Base-by-base conservation (phyloP, 2,329 filamentous ascomycete species). In the Fusarium nygamai region DNA sequence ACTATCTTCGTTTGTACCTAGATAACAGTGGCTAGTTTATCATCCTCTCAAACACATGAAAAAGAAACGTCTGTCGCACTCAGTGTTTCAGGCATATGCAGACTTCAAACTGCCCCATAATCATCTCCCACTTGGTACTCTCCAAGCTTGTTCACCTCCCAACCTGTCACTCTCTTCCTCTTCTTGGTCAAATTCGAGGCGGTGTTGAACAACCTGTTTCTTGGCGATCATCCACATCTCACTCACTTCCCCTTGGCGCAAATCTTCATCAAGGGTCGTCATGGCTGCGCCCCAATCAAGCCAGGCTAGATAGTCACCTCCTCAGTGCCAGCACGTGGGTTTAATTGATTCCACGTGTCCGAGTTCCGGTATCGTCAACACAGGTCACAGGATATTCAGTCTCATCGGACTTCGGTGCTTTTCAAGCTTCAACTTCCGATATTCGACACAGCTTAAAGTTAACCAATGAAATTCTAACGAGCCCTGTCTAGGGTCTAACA, bases 191-290 rank as follows among this genome's bases (percentile, higher is more conserved):
- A 41, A 20, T n/a, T 36, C 41, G 20, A 54, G 70, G 70, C 71
- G 60, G 61, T 73, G 61, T 57, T 56, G 36, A 61, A 43, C 38
- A 54, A 34, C 44, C 33, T 53, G 46, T 61, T 51, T 66, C 71
- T 74, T 74, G 68, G 71, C 72, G 57, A 39, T 57, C 47, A 72
- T 68, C 50, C 46, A 33, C 48, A 67, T 62, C 47, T 58, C 29
- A 38, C 36, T 29, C 33, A 36, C 36, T 38, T 31, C 24, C 41
- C 47, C 61, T 57, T 64, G 51, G 61, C 72, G 60, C 67, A 67
- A 68, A 75, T 75, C 66, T 67, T 73, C 60, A 72, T 63, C 69
- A 48, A 57, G 57, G 65, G 50, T 62, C 65, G n/a, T 62, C 46
- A 50, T 33, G 31, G 34, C 64, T 75, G 68, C 72, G 68, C 72